phyloP scores from a whole-genome alignment of 371 early-diverging fungal species.

The Aphelidium insulamus region DNA sequence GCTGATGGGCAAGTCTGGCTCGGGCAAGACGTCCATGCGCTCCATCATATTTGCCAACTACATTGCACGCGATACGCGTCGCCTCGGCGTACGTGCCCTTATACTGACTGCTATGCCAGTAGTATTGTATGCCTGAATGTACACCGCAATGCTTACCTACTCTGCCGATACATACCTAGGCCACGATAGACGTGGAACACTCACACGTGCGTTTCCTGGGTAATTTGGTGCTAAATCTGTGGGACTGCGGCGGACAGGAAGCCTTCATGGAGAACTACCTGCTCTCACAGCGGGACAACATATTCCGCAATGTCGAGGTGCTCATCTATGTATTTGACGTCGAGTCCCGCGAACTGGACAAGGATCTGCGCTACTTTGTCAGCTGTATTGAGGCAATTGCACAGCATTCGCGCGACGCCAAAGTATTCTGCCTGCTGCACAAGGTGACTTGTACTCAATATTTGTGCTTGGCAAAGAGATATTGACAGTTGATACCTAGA shows the following conservation, averaged over 20 bases:
- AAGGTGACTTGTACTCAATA: constrained; percentile 42
- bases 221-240: constrained; percentile 76
- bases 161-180: too few relatives aligned
- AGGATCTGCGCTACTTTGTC: constrained; percentile 74
- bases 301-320: constrained; percentile 92
- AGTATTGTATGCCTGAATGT: too few relatives aligned
- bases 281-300: constrained; percentile 69
- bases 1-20: constrained; percentile 91
- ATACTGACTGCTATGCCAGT: too few relatives aligned
- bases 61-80: constrained; percentile 77
- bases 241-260: constrained; percentile 91
- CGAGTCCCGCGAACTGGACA: constrained; percentile 69
- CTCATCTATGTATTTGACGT: constrained; percentile 93
- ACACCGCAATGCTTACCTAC: too few relatives aligned
- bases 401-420: constrained; percentile 61
- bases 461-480: too few relatives aligned
- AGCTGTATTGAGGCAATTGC: constrained; percentile 64
- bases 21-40: constrained; percentile 95
- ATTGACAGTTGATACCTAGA: too few relatives aligned
- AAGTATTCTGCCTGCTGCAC: constrained; percentile 81
- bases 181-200: constrained; percentile 88
- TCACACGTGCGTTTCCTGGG: constrained; percentile 84
- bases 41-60: constrained; percentile 93
- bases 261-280: constrained; percentile 92
- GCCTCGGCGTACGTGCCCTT: constrained; percentile 89